These are phyloP conservation scores for Mortierella antarctica DNA, from an alignment of 192 early-diverging fungal species.

Conservation along the genomic window DNA sequence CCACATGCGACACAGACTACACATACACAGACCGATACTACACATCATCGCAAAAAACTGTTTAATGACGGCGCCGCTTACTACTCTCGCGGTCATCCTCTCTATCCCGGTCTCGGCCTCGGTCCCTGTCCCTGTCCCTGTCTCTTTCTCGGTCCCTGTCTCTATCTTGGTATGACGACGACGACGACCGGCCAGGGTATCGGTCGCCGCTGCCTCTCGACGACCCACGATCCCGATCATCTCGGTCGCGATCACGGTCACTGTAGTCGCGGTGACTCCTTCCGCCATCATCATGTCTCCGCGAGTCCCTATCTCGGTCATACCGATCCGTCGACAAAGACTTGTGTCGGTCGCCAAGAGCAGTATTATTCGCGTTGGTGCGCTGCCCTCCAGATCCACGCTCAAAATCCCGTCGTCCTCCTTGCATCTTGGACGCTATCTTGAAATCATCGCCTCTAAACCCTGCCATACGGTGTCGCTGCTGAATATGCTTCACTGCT, in stretches of 20 bases:
- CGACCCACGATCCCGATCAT: slow-evolving; percentile 6
- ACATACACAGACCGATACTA: no score
- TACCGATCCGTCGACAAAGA: neutral
- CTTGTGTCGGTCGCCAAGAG: slow-evolving; percentile 5
- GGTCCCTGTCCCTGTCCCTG: slow-evolving; percentile 1
- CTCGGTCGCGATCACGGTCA: slow-evolving; percentile 10
- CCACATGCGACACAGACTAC: no score
- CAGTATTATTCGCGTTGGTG: slow-evolving; percentile 19
- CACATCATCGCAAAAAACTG: neutral
- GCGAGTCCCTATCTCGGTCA: neutral
- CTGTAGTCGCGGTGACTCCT: slow-evolving; percentile 10
- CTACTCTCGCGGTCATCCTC: slow-evolving; percentile 7
- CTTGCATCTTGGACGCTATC: slow-evolving; percentile 25
- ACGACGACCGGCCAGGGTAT: neutral
- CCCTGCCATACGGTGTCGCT: slow-evolving; percentile 27
- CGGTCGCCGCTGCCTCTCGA: neutral
- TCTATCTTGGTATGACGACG: slow-evolving; percentile 3
- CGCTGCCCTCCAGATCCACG: neutral
- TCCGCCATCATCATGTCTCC: neutral
- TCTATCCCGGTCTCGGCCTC: slow-evolving; percentile 15
- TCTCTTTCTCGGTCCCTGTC: slow-evolving; percentile 20
- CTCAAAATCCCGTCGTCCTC: neutral
- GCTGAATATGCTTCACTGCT: slow-evolving; percentile 17
- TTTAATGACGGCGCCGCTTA: slow-evolving; percentile 45
- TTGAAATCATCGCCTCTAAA: slow-evolving; percentile 33